These are phyloP conservation scores for Eucalyptus curtisii DNA, from an alignment of 345 rosid species.

Conservation along the genomic window DNA sequence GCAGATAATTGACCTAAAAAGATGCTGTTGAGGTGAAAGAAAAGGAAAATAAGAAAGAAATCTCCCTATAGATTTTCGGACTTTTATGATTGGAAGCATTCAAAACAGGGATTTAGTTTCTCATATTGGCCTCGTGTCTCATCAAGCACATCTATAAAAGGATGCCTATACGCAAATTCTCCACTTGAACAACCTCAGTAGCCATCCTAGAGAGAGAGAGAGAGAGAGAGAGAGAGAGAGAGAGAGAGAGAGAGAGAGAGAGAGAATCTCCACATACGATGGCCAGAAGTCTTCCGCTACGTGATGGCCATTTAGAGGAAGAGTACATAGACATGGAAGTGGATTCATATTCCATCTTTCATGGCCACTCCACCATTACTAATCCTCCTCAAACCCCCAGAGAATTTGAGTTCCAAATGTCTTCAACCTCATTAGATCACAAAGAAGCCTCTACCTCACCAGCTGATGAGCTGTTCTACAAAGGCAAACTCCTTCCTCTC, in stretches of 20 bases:
- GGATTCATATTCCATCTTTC: constrained; percentile 38
- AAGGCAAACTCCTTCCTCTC: constrained; percentile 11
- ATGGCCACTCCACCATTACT: neutral
- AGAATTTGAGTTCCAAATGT: constrained; percentile 13
- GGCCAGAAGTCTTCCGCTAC: constrained; percentile 24
- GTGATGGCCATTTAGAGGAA: constrained; percentile 40
- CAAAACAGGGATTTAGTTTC: neutral
- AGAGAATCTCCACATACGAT: constrained; percentile 5
- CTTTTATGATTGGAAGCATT: neutral
- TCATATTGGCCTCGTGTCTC: neutral
- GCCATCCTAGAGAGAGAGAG: neutral
- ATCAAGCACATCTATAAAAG: neutral
- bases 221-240: neutral
- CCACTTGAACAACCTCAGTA: neutral
- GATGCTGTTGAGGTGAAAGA: neutral
- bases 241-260: neutral
- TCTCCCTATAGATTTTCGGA: neutral
- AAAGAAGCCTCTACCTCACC: neutral
- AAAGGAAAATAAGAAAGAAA: neutral
- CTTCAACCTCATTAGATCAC: neutral
- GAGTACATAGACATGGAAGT: constrained; percentile 92
- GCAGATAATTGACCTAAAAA: neutral
- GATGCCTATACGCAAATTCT: neutral
- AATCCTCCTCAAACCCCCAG: neutral
- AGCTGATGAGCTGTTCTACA: constrained; percentile 10